phyloP scores from a whole-genome alignment of 108 stramenopile genomes.

The Cylindrotheca closterium region DNA sequence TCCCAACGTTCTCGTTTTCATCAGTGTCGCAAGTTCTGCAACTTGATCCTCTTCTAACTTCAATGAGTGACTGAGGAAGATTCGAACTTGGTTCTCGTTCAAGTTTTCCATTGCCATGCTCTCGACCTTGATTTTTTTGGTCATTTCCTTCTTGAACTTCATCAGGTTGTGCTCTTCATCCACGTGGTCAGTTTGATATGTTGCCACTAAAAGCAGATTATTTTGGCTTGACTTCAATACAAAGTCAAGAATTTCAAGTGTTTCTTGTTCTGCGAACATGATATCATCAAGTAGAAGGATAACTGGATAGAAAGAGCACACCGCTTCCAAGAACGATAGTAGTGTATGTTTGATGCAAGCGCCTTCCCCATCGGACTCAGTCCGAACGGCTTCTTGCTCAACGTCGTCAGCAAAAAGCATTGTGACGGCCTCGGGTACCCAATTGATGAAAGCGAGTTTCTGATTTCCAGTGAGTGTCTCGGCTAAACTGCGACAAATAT shows the following conservation, averaged over 20 bases:
- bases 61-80: background rate
- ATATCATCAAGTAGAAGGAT: conserved; percentile 4
- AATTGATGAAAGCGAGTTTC: background rate
- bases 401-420: background rate
- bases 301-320: background rate
- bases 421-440: background rate
- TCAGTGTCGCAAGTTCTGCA: background rate
- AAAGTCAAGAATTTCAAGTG: conserved; percentile 6
- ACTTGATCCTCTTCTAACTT: conserved; percentile 2
- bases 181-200: background rate
- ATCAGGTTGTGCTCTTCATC: background rate
- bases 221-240: background rate
- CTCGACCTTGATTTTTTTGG: background rate
- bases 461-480: background rate
- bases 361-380: background rate
- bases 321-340: background rate
- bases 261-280: background rate
- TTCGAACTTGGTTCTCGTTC: background rate
- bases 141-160: background rate
- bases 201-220: background rate
- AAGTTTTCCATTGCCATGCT: background rate
- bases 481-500: background rate
- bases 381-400: background rate
- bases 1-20: conserved; percentile 4
- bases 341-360: background rate